Evolutionary conservation across 768 basidiomycete species (phyloP), one percentile per base, ranked within the genome.

Genomic region (Hygrophoropsis aurantiaca): DNA sequence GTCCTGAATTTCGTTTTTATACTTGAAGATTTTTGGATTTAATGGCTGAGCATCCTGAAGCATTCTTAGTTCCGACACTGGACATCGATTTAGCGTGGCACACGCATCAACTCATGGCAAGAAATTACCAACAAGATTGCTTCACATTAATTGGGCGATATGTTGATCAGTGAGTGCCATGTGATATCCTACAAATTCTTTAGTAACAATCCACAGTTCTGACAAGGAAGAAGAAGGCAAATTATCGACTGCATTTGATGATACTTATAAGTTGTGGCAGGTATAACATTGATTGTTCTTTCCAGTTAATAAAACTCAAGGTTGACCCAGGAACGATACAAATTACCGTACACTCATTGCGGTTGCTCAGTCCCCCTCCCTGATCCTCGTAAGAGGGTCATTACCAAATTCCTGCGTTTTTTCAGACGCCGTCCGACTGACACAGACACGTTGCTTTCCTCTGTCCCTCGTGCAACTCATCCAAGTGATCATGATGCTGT

Each of bases 21-120:
- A 26, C 23, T 6, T 7, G 27, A 7, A 69, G 71, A 4, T 84
- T 84, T 57, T 64, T 85, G 18, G 79, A 77, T 45, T 61, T 84
- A 5, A 74, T 83, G 66, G 59, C 73, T 4, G 69, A 72, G 7
- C 66, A 72, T 0, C 69, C 74, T 0, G 61, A 59, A 1, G 62
- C 68, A 0, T 75, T 78, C 58, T 71, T 74, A 23, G 79, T 81
- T 2, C 80, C 82, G 7, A 84, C 82, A 0, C 63, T 87, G 18
- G 84, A 86, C 49, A 84, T 87, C 37, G 84, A 87, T 53, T 72
- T 88, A 20, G 80, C 74, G 1, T 86, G 85, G 84, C 86, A 88
- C 52, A 82, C 83, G 0, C 83, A 87, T 51, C 84, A 85, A 51
- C 69, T 86, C 3, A 64, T 70, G 51, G 69, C 66, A 0, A 37